Conservation (phyloP, 305 asterid species). For the Lippia alba region DNA sequence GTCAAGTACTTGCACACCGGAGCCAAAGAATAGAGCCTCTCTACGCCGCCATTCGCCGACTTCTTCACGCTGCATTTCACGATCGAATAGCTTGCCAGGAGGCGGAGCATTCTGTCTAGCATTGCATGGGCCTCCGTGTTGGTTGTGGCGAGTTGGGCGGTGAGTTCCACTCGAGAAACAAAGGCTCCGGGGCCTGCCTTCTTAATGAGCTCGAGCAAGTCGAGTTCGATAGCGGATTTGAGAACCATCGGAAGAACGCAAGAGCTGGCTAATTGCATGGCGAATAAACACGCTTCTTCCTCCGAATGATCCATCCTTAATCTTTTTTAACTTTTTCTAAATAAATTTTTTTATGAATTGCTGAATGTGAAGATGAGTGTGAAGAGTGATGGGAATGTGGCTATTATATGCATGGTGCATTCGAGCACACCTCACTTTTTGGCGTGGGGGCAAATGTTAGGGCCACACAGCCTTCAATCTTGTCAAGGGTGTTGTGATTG, state of each 20-base stretch:
- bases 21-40: conserved; percentile 30
- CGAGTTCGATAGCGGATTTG: conserved; percentile 4
- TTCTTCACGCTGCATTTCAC: conserved; percentile 14
- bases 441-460: no score
- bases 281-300: neutral
- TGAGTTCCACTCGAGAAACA: conserved; percentile 8
- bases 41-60: conserved; percentile 13
- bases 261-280: neutral
- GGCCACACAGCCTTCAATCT: no score
- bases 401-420: no score
- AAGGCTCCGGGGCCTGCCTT: neutral
- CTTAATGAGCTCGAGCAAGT: conserved; percentile 19
- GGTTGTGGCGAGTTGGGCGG: neutral
- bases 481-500: no score
- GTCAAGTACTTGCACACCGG: conserved; percentile 36
- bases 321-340: no score
- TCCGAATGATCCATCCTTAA: neutral
- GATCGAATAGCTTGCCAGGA: neutral
- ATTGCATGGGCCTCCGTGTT: conserved; percentile 15
- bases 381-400: neutral
- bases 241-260: neutral
- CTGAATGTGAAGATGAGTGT: neutral
- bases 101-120: conserved; percentile 33
- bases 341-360: neutral
- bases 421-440: no score